Evolutionary conservation across 2,329 filamentous ascomycete species (phyloP).

Genomic region (Curvularia sp.): DNA sequence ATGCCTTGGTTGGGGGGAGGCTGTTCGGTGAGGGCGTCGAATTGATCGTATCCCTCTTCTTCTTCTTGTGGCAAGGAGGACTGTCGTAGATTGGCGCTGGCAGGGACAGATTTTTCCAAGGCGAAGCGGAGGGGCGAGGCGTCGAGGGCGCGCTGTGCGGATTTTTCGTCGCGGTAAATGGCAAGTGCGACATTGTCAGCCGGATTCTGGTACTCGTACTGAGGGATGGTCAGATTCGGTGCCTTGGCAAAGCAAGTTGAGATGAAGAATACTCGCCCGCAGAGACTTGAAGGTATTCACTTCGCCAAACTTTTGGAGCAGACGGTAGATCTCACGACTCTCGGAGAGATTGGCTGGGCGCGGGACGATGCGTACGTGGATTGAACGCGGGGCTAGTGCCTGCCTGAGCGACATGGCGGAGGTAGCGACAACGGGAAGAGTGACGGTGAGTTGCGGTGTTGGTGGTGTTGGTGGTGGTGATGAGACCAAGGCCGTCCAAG

Average conservation of each 20-base stretch:
- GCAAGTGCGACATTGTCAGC: slow-evolving; percentile 56
- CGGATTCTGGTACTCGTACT: slow-evolving; percentile 55
- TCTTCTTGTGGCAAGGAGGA: slow-evolving; percentile 19
- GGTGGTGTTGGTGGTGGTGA: slow-evolving; percentile 2
- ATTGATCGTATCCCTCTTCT: slow-evolving; percentile 4
- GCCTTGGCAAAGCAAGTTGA: neutral
- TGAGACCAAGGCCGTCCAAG: slow-evolving; percentile 5
- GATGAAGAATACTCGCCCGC: slow-evolving; percentile 34
- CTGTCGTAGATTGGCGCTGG: neutral
- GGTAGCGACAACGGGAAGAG: neutral
- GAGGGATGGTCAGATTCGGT: neutral
- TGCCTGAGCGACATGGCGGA: slow-evolving; percentile 41
- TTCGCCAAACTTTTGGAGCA: slow-evolving; percentile 59
- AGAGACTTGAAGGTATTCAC: slow-evolving; percentile 58
- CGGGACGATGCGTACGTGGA: slow-evolving; percentile 58
- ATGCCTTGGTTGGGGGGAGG: slow-evolving; percentile 27
- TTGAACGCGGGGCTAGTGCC: slow-evolving; percentile 50
- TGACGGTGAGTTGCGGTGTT: slow-evolving; percentile 7
- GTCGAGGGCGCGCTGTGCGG: slow-evolving; percentile 53
- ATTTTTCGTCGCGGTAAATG: slow-evolving; percentile 54
- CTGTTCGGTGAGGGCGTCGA: neutral
- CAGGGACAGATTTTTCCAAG: slow-evolving; percentile 44
- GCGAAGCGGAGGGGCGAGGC: slow-evolving; percentile 58
- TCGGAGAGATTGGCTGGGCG: slow-evolving; percentile 58
- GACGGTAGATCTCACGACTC: slow-evolving; percentile 57